A percentile compares a stretch with the other conserved stretches of the same genome.
Conservation (phyloP, 2,329 filamentous ascomycete genomes). For the Colletotrichum tropicale region DNA sequence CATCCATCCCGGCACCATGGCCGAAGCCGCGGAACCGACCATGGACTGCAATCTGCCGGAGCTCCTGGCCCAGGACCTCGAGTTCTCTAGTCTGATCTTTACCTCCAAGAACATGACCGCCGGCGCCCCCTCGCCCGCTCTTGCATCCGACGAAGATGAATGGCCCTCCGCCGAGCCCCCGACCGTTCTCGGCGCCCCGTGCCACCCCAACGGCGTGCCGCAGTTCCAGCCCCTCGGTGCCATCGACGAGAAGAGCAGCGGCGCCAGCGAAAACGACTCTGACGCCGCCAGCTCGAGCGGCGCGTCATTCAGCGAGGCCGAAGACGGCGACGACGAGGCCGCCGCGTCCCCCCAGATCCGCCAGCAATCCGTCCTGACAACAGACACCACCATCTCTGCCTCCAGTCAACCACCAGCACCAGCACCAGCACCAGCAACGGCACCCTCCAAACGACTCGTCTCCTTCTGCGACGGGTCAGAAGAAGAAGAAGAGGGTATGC, state of each 20-base stretch:
- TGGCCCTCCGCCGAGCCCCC: conserved; percentile 14
- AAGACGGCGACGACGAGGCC: conserved; percentile 19
- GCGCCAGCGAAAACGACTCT: conserved; percentile 22
- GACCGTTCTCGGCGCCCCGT: not conserved
- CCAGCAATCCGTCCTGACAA: conserved; percentile 42
- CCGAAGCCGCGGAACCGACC: conserved; percentile 25
- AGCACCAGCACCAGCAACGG: not conserved
- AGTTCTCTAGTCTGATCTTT: conserved; percentile 53
- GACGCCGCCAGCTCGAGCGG: conserved; percentile 33
- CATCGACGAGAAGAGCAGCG: conserved; percentile 19
- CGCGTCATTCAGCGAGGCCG: conserved; percentile 39
- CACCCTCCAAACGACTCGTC: conserved; percentile 21
- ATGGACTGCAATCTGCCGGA: conserved; percentile 57
- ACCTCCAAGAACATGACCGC: conserved; percentile 56
- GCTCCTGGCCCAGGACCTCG: conserved; percentile 58
- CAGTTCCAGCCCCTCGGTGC: conserved; percentile 17
- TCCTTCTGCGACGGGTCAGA: conserved; percentile 8
- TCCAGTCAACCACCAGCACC: conserved; percentile 27
- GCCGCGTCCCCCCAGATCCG: conserved; percentile 12
- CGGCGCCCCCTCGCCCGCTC: conserved; percentile 45
- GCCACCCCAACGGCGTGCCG: conserved; percentile 4
- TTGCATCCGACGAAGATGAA: conserved; percentile 31
- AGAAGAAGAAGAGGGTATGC: not conserved
- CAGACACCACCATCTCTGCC: conserved; percentile 43
- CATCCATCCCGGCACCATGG: conserved; percentile 18